These are phyloP conservation scores for Apiospora aurea DNA, from an alignment of 2,329 filamentous ascomycete species.

Conservation along the genomic window DNA sequence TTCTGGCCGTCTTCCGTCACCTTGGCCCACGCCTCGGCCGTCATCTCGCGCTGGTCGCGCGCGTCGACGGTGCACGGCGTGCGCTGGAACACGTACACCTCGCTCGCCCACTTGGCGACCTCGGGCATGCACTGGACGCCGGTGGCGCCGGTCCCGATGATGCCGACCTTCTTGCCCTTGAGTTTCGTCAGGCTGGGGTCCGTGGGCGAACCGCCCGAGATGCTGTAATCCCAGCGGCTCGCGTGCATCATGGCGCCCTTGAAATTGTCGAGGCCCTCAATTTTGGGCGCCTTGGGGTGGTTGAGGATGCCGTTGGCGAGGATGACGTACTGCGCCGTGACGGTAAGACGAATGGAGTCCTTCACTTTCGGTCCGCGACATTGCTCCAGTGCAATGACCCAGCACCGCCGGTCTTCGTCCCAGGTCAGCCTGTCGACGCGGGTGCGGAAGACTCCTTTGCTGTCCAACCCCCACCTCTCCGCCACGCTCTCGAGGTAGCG, in stretches of 20 bases:
- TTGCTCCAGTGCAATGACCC: neutral
- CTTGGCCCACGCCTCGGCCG: constrained; percentile 49
- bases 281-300: constrained; percentile 50
- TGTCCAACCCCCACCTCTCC: constrained; percentile 51
- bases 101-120: constrained; percentile 54
- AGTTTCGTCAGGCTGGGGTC: constrained; percentile 53
- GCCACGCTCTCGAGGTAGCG: constrained; percentile 54
- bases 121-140: constrained; percentile 53
- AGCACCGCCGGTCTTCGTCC: constrained; percentile 47
- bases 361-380: constrained; percentile 34
- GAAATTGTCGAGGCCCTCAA: constrained; percentile 49
- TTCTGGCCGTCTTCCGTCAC: constrained; percentile 36
- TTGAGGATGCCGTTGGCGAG: constrained; percentile 49
- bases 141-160: constrained; percentile 60
- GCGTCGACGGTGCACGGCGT: constrained; percentile 47
- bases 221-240: constrained; percentile 52
- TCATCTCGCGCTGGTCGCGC: constrained; percentile 38
- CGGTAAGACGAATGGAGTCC: constrained; percentile 36
- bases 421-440: constrained; percentile 51
- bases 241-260: constrained; percentile 54
- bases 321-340: constrained; percentile 49
- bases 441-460: constrained; percentile 55
- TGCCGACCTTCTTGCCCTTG: constrained; percentile 53
- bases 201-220: constrained; percentile 49
- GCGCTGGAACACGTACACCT: constrained; percentile 64